Evolutionary conservation across 179 eudicot genomes (phyloP), one percentile per base, ranked within the genome.

Genomic region (Amaranthus tricolor): DNA sequence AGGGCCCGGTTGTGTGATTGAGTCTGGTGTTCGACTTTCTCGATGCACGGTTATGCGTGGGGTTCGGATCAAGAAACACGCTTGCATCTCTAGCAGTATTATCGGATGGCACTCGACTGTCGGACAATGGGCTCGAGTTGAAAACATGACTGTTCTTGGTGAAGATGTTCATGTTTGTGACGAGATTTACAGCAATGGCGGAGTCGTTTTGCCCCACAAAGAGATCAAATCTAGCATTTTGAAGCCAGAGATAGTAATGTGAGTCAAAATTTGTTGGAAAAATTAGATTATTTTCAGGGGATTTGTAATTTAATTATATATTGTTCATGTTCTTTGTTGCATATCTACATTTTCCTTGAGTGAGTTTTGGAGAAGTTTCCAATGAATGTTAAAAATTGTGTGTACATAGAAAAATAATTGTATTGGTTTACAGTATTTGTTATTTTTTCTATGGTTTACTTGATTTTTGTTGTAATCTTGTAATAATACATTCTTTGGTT

Each of bases 211-310:
- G 74, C 97, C 98, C 48, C 98, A 94, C 82, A 94, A 90, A 76
- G 97, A 92, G 87, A 92, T 94, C 75, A 90, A 92, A 80, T 62
- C 96, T 6, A 94, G 90, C 85, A 94, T 94, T 75, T 86, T 89
- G 91, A 90, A 92, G 83, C 97, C 98, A 2, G 94, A 94, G 80
- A 94, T 92, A 24, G 94, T 94, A 7, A 94, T 94, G 98, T 92
- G 87, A 92, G 57, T 48, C 16, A 10, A 19, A 51, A 54, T 58
- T 53, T 59, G 66, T 9, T 40, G 45, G 8, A 49, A 10, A 48
- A 74, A 66, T 71, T 81, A 73, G 77, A 62, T 55, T 77, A 16
- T 72, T 40, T 10, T 59, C 50, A 14, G 40, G 75, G 75, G 60
- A 73, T 48, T 12, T 80, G 76, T 75, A 78, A 78, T 64, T 81